phyloP scores from a whole-genome alignment of 2,329 filamentous ascomycete genomes.

The Paraconiothyrium sp. region DNA sequence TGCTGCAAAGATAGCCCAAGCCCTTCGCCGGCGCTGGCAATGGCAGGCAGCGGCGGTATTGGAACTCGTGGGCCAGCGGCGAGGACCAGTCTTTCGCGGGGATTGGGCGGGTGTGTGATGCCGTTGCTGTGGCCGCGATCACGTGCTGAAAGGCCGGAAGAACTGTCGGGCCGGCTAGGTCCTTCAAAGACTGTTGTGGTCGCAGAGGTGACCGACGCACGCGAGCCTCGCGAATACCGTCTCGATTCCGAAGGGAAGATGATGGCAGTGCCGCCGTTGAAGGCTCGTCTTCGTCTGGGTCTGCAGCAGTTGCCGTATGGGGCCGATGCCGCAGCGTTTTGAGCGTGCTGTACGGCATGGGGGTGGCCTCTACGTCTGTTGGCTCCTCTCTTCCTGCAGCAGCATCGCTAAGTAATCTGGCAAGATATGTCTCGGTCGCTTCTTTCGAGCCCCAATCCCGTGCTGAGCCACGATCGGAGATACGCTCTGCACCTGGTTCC shows the following conservation, averaged over 20 bases:
- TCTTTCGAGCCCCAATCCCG: slow-evolving; percentile 64
- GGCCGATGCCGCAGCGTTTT: slow-evolving; percentile 23
- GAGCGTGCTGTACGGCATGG: slow-evolving; percentile 21
- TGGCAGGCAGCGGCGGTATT: slow-evolving; percentile 47
- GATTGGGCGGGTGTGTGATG: slow-evolving; percentile 36
- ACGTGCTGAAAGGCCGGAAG: slow-evolving; percentile 40
- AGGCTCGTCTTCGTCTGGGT: slow-evolving; percentile 38
- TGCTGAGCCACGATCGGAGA: slow-evolving; percentile 64
- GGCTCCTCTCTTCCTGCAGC: slow-evolving; percentile 49
- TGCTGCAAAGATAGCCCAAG: slow-evolving; percentile 57
- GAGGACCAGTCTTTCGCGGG: slow-evolving; percentile 35
- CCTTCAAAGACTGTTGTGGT: slow-evolving; percentile 47
- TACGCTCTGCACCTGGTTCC: slow-evolving; percentile 55
- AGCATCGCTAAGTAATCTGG: slow-evolving; percentile 54
- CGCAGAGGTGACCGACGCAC: slow-evolving; percentile 33
- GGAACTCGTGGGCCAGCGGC: slow-evolving; percentile 32
- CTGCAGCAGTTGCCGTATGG: slow-evolving; percentile 32
- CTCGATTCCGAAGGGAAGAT: slow-evolving; percentile 47
- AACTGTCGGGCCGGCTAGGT: slow-evolving; percentile 44
- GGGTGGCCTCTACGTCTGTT: slow-evolving; percentile 9
- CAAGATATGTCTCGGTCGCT: slow-evolving; percentile 64
- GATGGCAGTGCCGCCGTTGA: slow-evolving; percentile 47
- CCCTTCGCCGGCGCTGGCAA: slow-evolving; percentile 48
- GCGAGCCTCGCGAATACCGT: slow-evolving; percentile 46
- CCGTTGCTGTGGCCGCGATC: slow-evolving; percentile 47